phyloP scores from a whole-genome alignment of 2,329 filamentous ascomycete species.

The Aureobasidium mangrovei region DNA sequence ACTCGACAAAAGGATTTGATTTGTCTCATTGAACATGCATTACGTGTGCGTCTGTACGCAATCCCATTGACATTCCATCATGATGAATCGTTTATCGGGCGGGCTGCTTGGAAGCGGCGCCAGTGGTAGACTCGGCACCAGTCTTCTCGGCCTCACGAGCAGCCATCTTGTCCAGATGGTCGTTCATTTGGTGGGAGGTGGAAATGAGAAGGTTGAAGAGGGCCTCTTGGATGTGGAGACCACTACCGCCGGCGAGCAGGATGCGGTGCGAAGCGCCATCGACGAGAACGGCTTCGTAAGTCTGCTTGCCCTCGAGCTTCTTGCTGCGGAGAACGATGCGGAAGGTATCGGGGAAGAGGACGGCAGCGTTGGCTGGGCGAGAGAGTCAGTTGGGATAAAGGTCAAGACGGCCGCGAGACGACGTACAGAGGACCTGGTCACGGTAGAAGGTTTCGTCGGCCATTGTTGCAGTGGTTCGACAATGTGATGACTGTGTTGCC shows the following conservation, averaged over 20 bases:
- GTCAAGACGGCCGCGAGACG: not conserved
- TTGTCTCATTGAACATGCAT: too few species aligned
- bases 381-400: not conserved
- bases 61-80: too few species aligned
- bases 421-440: conserved; percentile 14
- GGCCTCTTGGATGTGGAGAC: conserved; percentile 11
- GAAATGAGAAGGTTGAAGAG: conserved; percentile 10
- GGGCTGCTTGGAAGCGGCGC: too few species aligned
- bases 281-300: conserved; percentile 11
- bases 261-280: conserved; percentile 9
- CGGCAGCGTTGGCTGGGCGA: conserved; percentile 7
- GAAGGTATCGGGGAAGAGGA: conserved; percentile 12
- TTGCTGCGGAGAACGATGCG: conserved; percentile 10
- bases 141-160: conserved; percentile 11
- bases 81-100: too few species aligned
- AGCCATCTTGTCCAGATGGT: not conserved
- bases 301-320: conserved; percentile 3
- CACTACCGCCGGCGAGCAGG: conserved; percentile 6
- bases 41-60: too few species aligned
- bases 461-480: not conserved
- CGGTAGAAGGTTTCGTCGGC: conserved; percentile 14
- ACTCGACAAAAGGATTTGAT: too few species aligned
- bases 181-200: not conserved
- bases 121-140: too few species aligned
- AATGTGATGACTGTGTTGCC: not conserved